Base-by-base conservation (phyloP, 2,329 filamentous ascomycete genomes). In the Hypoxylon sp. region DNA sequence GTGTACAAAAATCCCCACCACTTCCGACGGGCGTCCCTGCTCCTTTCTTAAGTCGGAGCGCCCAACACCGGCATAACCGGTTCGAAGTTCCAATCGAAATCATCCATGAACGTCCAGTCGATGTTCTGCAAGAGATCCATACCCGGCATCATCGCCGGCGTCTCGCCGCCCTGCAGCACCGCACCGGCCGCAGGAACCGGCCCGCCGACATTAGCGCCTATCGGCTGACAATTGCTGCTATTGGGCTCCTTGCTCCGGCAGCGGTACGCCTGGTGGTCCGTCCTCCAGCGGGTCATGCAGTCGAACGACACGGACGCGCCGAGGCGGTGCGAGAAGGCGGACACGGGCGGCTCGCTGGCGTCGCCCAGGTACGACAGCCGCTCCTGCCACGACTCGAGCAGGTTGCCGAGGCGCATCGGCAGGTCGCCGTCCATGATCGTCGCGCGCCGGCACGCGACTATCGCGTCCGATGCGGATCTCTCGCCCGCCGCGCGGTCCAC, bases 381-480 rank as follows among this genome's bases (percentile, higher is more conserved):
- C 79, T 73, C 68, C 19, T 67, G 67, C 57, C 71, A 86, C 1
- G 80, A 80, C 69, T 85, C 82, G 46, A 85, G 75, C 62, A 86
- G 79, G 58, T 78, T 76, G 37, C 78, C 74, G 0, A 78, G 77
- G 15, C 84, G 79, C 46, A 76, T 73, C 1, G 83, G 77, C 2
- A 87, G 76, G 68, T 87, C 84, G 19, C 75, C 79, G 10, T 85
- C 83, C 57, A 80, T 75, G 17, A 86, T 75, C 2, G 79, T 81
- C 68, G 81, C 84, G 28, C 74, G 74, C 37, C 78, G 72, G 37
- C 82, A 71, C 3, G 79, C 77, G 15, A 72, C 65, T 32, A 81
- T 72, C 1, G 71, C 73, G 57, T 80, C 78, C 15, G 65, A 62
- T 6, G 71, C 71, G 2, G 75, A 74, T 8, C 50, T 58, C 55